Evolutionary conservation across 2,329 filamentous ascomycete genomes (phyloP).

Genomic region (Raffaelea arxii): DNA sequence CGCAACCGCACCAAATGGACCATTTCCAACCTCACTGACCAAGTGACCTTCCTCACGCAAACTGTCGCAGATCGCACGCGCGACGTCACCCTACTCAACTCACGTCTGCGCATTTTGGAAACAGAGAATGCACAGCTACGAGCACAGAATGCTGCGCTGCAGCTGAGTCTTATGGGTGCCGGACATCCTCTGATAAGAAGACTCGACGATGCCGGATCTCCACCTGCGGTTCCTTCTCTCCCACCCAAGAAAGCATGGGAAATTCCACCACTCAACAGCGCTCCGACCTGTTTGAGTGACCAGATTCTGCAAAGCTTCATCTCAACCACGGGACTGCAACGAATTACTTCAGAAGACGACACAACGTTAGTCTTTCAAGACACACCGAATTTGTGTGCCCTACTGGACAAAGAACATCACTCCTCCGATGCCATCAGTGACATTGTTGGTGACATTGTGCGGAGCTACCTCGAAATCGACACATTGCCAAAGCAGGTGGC

Average conservation of each 20-base stretch:
- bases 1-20: conserved; percentile 22
- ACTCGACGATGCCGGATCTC: background rate
- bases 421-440: conserved; percentile 22
- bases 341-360: conserved; percentile 5
- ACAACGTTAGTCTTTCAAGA: conserved; percentile 11
- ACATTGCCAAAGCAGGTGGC: conserved; percentile 19
- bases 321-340: conserved; percentile 13
- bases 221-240: background rate
- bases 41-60: conserved; percentile 17
- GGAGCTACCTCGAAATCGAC: conserved; percentile 21
- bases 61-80: conserved; percentile 16
- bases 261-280: conserved; percentile 15
- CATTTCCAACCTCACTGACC: conserved; percentile 19
- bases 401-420: conserved; percentile 15
- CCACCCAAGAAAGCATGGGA: conserved; percentile 14
- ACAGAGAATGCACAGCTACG: conserved; percentile 19
- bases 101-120: conserved; percentile 16
- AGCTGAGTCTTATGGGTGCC: conserved; percentile 18
- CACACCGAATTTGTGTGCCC: conserved; percentile 16
- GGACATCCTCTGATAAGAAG: no score
- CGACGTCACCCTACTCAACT: conserved; percentile 12
- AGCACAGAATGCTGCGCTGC: conserved; percentile 19
- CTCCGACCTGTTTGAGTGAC: conserved; percentile 17
- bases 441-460: conserved; percentile 20
- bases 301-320: conserved; percentile 20